Base-by-base conservation (phyloP, 2,329 filamentous ascomycete genomes). In the Fusarium sp. region DNA sequence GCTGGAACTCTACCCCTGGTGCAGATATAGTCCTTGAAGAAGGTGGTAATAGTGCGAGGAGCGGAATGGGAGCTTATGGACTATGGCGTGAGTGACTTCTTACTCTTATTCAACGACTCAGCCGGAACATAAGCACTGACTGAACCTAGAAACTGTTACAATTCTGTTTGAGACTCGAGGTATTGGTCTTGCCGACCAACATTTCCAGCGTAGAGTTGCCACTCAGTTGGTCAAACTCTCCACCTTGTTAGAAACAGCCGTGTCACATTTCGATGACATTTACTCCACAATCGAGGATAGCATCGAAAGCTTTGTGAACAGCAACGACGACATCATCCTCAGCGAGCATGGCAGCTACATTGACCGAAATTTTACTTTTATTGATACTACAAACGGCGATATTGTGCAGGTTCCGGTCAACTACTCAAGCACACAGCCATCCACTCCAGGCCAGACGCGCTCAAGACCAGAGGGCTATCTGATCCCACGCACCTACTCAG, bases 1-100 rank as follows among this genome's bases (percentile, higher is more conserved):
- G 17, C 11, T 51, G 36, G 47, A 51, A 51, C 22, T 51, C 47
- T 24, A 51, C 47, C 4, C 47, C 47, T 51, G 47, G 47, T 3
- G 34, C 47, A 2, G 34, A 31, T 5, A 51, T 40, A 4, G 39
- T 15, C 2, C 47, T 51, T 21, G 34, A 51, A 19, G 47, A 40
- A 15, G 47, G 47, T 4, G 47, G 47, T 8, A 38, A 26, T 28
- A 51, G 22, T 51, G 47, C 34, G 2, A 40, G 31, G 22, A 51
- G 47, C 8, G 47, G 36, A 4, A 40, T 51, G 47, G 47, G 47
- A 4, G 34, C 47, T 51, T 51, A 51, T 31, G 47, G 47, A 5
- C 36, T 51, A 40, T 40, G 36, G 19, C 47, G 47, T 40, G 17
- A 51, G 47, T 51, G n/a, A 15, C 22, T 5, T 28, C 36, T 26